Evolutionary conservation across 1,139 yeast species (phyloP), one percentile per base, ranked within the genome.

Genomic region (Candida buenavistaensis): DNA sequence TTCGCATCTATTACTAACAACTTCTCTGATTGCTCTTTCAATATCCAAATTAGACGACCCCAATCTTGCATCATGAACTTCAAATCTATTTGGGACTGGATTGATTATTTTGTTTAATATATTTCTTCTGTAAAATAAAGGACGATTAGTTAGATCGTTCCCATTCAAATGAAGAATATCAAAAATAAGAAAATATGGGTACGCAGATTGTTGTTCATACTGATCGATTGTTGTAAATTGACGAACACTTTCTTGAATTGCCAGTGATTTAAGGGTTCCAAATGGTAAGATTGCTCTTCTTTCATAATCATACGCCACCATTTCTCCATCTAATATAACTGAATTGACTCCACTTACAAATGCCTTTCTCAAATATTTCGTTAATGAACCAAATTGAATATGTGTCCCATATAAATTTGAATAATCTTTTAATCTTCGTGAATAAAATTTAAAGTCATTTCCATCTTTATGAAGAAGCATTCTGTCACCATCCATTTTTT

Each of bases 401-500:
- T 72, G 69, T n/a, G 65, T 64, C 0, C 97, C 97, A 53, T 89
- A 90, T 1, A 83, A 57, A 40, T 76, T 63, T 0, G 94, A 77
- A 48, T 83, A 88, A 44, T 89, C 92, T 33, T 79, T 78, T 6
- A 85, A 82, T 32, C 80, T 68, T 45, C 97, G 66, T 31, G 89
- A 78, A 49, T 62, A 83, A 58, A 78, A 89, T 41, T 72, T 72
- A 49, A 83, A 76, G 3, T 58, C 53, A 4, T 56, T 47, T 1
- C 77, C 74, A 11, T 54, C 45, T 17, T 58, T 58, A 54, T 92
- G 97, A 24, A 89, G 46, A 35, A 86, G 80, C 54, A 87, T 79
- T 44, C 98, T 62, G 54, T 90, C 97, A 3, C 98, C 98, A 57
- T 92, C 97, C 65, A 89, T 74, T 54, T 92, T 92, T 54, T 92